A percentile compares a stretch with the other conserved stretches of the same genome.
These are phyloP conservation scores for Albugo candida DNA, from an alignment of 352 stramenopile genomes.

Conservation along the genomic window DNA sequence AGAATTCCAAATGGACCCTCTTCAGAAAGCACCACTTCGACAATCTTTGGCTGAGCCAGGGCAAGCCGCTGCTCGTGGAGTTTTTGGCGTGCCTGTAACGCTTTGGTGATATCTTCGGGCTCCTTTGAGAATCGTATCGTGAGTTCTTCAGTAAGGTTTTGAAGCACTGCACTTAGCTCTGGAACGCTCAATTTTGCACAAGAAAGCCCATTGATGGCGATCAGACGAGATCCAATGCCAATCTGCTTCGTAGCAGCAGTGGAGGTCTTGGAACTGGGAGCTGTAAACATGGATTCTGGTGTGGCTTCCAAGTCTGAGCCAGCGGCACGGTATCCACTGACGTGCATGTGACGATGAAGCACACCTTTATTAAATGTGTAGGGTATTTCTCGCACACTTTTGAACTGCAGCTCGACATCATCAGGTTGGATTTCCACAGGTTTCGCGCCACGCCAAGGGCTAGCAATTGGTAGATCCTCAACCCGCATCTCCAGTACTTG, in stretches of 20 bases:
- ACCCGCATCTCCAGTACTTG: constrained; percentile 61
- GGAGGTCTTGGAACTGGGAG: no score
- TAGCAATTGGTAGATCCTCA: constrained; percentile 52
- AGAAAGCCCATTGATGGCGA: constrained; percentile 58
- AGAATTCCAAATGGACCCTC: constrained; percentile 51
- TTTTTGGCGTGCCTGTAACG: constrained; percentile 24
- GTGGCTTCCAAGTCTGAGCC: constrained; percentile 11
- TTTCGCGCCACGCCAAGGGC: constrained; percentile 56
- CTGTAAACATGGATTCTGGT: constrained; percentile 1
- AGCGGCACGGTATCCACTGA: constrained; percentile 19
- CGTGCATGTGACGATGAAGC: constrained; percentile 44
- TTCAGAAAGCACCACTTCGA: constrained; percentile 51
- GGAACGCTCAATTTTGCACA: constrained; percentile 53
- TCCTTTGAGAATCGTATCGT: constrained; percentile 44
- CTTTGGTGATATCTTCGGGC: constrained; percentile 34
- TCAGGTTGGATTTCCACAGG: constrained; percentile 47
- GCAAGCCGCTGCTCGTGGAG: no score
- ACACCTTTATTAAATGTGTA: constrained; percentile 53
- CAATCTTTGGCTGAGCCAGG: constrained; percentile 8
- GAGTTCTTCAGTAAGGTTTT: constrained; percentile 29
- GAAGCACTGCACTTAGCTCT: constrained; percentile 32
- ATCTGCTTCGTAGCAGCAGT: neutral
- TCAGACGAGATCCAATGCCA: constrained; percentile 25
- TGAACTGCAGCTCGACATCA: constrained; percentile 43
- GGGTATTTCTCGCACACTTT: constrained; percentile 21